Conservation (phyloP, 2,329 filamentous ascomycete genomes). For the Talaromyces funiculosus region DNA sequence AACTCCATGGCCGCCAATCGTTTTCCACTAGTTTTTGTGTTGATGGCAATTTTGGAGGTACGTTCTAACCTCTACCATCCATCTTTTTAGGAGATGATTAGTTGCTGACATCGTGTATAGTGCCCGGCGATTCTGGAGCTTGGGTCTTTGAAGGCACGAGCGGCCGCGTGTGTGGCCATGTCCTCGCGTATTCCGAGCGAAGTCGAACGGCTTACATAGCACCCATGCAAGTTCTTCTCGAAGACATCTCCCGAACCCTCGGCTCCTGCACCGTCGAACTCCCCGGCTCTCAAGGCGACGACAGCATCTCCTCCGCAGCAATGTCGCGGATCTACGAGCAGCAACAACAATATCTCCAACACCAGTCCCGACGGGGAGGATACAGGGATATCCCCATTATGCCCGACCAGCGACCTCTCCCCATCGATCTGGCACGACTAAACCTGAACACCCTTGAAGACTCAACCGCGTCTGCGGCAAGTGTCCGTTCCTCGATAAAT, state of each 20-base stretch:
- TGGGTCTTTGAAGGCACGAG: slow-evolving; percentile 80
- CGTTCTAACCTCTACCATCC: neutral
- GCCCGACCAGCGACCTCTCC: slow-evolving; percentile 18
- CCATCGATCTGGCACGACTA: slow-evolving; percentile 23
- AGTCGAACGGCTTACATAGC: slow-evolving; percentile 86
- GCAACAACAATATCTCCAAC: slow-evolving; percentile 19
- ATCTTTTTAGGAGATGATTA: neutral
- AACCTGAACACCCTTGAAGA: slow-evolving; percentile 20
- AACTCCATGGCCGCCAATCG: slow-evolving; percentile 75
- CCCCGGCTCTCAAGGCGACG: slow-evolving; percentile 46
- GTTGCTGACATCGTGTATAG: slow-evolving; percentile 27
- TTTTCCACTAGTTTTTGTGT: slow-evolving; percentile 68
- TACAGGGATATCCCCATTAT: slow-evolving; percentile 18
- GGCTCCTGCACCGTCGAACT: slow-evolving; percentile 65
- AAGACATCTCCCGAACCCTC: slow-evolving; percentile 76
- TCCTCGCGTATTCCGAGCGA: slow-evolving; percentile 77
- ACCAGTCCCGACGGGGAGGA: slow-evolving; percentile 1
- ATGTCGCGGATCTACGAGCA: slow-evolving; percentile 16
- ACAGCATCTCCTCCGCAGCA: slow-evolving; percentile 20
- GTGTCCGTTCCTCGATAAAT: slow-evolving; percentile 11
- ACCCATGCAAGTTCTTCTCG: slow-evolving; percentile 84
- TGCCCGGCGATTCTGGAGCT: slow-evolving; percentile 86
- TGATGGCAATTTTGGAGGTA: slow-evolving; percentile 54
- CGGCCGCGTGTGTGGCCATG: slow-evolving; percentile 81
- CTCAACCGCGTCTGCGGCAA: slow-evolving; percentile 2